These are phyloP conservation scores for Lepraria neglecta DNA, from an alignment of 495 filamentous ascomycete genomes.

Conservation along the genomic window DNA sequence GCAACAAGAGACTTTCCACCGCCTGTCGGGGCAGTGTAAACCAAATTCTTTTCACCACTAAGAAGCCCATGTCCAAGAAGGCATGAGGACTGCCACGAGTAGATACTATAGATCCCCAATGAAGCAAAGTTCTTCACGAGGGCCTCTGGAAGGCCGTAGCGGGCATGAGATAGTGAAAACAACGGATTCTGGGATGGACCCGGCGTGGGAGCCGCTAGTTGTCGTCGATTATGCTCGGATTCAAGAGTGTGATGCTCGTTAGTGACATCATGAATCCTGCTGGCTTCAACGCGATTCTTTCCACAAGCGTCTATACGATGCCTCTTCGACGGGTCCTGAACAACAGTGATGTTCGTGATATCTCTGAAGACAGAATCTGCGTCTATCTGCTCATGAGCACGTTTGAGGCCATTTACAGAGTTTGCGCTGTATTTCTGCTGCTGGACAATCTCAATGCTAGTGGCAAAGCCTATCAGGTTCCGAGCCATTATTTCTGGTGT, in stretches of 20 bases:
- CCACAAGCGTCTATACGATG: slow-evolving; percentile 28
- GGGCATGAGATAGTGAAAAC: slow-evolving; percentile 55
- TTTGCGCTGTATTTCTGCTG: slow-evolving; percentile 14
- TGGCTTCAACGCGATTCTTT: slow-evolving; percentile 36
- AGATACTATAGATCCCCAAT: slow-evolving; percentile 62
- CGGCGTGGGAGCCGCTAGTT: slow-evolving; percentile 41
- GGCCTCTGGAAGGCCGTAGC: slow-evolving; percentile 55
- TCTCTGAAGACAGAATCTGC: slow-evolving; percentile 1
- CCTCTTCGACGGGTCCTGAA: slow-evolving; percentile 17
- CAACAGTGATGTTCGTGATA: slow-evolving; percentile 4
- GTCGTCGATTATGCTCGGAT: slow-evolving; percentile 45
- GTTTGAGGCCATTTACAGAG: slow-evolving; percentile 13
- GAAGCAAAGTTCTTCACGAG: slow-evolving; percentile 60
- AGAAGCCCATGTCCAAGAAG: slow-evolving; percentile 62
- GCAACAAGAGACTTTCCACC: slow-evolving; percentile 76
- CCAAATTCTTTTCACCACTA: slow-evolving; percentile 59
- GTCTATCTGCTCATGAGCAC: slow-evolving; percentile 12
- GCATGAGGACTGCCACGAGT: slow-evolving; percentile 80
- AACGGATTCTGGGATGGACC: slow-evolving; percentile 51
- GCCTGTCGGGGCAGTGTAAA: slow-evolving; percentile 81
- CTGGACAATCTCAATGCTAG: slow-evolving; percentile 15
- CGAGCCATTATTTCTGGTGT: background rate
- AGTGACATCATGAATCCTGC: slow-evolving; percentile 31
- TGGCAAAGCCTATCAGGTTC: slow-evolving; percentile 1
- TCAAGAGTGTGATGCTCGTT: slow-evolving; percentile 6